These are phyloP conservation scores for Penicillium fuscoglaucum DNA, from an alignment of 2,329 filamentous ascomycete genomes.

Conservation along the genomic window DNA sequence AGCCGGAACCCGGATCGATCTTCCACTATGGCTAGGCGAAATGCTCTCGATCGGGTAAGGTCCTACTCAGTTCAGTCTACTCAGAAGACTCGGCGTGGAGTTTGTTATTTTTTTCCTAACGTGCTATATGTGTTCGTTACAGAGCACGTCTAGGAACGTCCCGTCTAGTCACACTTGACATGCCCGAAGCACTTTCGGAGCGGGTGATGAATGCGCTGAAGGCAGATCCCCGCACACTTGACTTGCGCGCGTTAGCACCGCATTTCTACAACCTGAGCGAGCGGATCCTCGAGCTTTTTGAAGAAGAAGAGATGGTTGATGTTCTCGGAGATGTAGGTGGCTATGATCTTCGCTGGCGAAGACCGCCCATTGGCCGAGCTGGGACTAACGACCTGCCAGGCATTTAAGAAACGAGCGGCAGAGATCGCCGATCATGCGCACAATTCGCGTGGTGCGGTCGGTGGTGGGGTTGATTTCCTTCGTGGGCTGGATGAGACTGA, in stretches of 20 bases:
- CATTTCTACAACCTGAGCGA: constrained; percentile 87
- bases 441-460: constrained; percentile 71
- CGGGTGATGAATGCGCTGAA: constrained; percentile 86
- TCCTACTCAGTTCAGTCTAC: background rate
- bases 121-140: background rate
- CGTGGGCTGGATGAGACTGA: constrained; percentile 89
- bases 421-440: constrained; percentile 88
- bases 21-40: constrained; percentile 92
- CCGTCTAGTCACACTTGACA: constrained; percentile 75
- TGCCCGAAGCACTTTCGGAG: constrained; percentile 73
- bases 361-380: background rate
- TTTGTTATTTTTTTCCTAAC: background rate
- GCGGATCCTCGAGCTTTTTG: constrained; percentile 84
- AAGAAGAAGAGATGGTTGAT: constrained; percentile 77
- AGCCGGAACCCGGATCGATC: constrained; percentile 72
- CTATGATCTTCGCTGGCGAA: constrained; percentile 1
- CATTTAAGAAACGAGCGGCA: constrained; percentile 76
- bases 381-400: constrained; percentile 45
- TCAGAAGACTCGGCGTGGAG: background rate
- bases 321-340: constrained; percentile 58
- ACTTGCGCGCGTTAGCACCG: constrained; percentile 76
- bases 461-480: constrained; percentile 75
- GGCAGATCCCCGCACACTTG: constrained; percentile 82
- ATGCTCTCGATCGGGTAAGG: constrained; percentile 65
- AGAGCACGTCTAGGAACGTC: constrained; percentile 47